A percentile compares a stretch with the other conserved stretches of the same genome.
Evolutionary conservation across 768 basidiomycete genomes (phyloP).

Genomic region (Serpula lacrymans): DNA sequence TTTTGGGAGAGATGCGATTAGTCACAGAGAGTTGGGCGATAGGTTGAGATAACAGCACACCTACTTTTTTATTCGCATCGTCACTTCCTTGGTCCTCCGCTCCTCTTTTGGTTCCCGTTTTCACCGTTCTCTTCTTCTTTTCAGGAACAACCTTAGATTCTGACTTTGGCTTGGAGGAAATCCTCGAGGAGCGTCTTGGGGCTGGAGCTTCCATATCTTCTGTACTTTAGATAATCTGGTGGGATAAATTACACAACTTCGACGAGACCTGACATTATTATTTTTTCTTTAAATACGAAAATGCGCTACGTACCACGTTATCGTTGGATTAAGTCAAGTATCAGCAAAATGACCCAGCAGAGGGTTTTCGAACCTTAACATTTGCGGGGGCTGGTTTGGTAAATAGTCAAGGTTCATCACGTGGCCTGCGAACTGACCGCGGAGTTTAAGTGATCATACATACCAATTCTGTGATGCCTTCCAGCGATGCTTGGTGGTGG

Average conservation of each 20-base stretch:
- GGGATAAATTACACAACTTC: background rate
- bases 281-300: too few relatives aligned
- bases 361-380: too few relatives aligned
- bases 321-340: too few relatives aligned
- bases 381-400: too few relatives aligned
- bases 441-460: too few relatives aligned
- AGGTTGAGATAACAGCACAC: slow-evolving; percentile 13
- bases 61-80: slow-evolving; percentile 35
- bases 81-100: slow-evolving; percentile 21
- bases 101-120: slow-evolving; percentile 38
- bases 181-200: slow-evolving; percentile 54
- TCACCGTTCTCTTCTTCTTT: slow-evolving; percentile 23
- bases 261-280: background rate
- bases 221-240: slow-evolving; percentile 9
- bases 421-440: too few relatives aligned
- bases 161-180: slow-evolving; percentile 47
- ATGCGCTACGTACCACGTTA: too few relatives aligned
- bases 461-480: too few relatives aligned
- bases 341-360: too few relatives aligned
- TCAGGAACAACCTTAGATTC: slow-evolving; percentile 23
- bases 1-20: slow-evolving; percentile 8
- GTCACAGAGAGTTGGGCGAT: slow-evolving; percentile 2
- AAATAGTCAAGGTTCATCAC: too few relatives aligned
- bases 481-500: too few relatives aligned
- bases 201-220: slow-evolving; percentile 32